Evolutionary conservation across 1,284 basidiomycete species (phyloP).

Genomic region (Cutaneotrichosporon spelunceum): DNA sequence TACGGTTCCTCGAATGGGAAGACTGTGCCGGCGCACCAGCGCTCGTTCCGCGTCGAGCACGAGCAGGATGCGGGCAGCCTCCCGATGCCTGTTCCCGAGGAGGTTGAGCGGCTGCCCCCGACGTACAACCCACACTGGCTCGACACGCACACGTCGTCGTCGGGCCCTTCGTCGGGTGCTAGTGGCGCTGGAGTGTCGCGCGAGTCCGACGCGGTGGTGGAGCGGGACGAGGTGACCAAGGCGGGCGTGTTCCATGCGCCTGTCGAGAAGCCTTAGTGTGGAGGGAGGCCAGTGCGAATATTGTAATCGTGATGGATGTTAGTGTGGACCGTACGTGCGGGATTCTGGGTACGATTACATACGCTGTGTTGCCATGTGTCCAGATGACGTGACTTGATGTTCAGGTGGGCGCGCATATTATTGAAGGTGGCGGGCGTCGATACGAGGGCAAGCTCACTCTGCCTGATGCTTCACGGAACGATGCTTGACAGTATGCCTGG

Average conservation of each 20-base stretch:
- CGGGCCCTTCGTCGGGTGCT: neutral
- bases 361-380: too few relatives aligned
- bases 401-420: too few relatives aligned
- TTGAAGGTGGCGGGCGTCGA: too few relatives aligned
- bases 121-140: slow-evolving; percentile 5
- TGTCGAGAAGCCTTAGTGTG: neutral
- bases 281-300: neutral
- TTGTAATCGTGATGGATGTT: neutral
- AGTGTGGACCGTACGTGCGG: too few relatives aligned
- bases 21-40: neutral
- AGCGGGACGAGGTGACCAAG: neutral
- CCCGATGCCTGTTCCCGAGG: neutral
- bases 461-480: too few relatives aligned
- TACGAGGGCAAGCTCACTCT: too few relatives aligned
- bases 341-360: too few relatives aligned
- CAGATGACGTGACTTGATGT: too few relatives aligned
- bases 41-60: neutral
- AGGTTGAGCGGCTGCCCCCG: neutral
- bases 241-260: neutral
- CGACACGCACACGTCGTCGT: neutral
- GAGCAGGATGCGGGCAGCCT: slow-evolving; percentile 3
- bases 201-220: neutral
- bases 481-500: too few relatives aligned
- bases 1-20: neutral
- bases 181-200: neutral